phyloP scores from a whole-genome alignment of 306 rosid species.

The Spatholobus suberectus region DNA sequence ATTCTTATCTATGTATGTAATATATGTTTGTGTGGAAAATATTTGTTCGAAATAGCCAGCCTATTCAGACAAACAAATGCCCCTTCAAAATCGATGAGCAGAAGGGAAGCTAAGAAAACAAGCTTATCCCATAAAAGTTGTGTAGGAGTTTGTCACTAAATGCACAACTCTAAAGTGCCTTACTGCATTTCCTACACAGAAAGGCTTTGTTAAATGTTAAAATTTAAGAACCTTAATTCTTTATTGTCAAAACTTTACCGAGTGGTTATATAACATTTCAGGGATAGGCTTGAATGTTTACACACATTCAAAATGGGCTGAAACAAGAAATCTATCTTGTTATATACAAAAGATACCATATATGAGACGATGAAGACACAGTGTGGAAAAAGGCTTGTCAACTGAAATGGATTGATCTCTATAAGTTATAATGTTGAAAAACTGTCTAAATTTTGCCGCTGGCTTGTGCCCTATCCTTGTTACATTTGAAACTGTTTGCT shows the following conservation, averaged over 20 bases:
- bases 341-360: neutral
- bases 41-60: too few relatives aligned
- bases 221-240: neutral
- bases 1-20: too few relatives aligned
- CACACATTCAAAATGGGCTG: neutral
- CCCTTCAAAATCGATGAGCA: too few relatives aligned
- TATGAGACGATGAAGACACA: constrained; percentile 2
- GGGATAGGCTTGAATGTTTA: constrained; percentile 21
- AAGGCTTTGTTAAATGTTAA: neutral
- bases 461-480: neutral
- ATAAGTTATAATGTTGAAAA: neutral
- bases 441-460: constrained; percentile 1
- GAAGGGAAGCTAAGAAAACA: too few relatives aligned
- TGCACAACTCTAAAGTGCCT: too few relatives aligned
- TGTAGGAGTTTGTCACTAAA: too few relatives aligned
- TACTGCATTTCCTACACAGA: neutral
- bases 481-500: neutral
- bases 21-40: too few relatives aligned
- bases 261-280: neutral
- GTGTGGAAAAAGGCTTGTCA: neutral
- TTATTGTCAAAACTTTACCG: neutral
- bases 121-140: too few relatives aligned
- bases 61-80: too few relatives aligned
- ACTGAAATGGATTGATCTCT: neutral
- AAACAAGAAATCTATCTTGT: constrained; percentile 25